A percentile compares a stretch with the other conserved stretches of the same genome.
These are phyloP conservation scores for Senna siamea DNA, from an alignment of 306 rosid species.

Conservation along the genomic window DNA sequence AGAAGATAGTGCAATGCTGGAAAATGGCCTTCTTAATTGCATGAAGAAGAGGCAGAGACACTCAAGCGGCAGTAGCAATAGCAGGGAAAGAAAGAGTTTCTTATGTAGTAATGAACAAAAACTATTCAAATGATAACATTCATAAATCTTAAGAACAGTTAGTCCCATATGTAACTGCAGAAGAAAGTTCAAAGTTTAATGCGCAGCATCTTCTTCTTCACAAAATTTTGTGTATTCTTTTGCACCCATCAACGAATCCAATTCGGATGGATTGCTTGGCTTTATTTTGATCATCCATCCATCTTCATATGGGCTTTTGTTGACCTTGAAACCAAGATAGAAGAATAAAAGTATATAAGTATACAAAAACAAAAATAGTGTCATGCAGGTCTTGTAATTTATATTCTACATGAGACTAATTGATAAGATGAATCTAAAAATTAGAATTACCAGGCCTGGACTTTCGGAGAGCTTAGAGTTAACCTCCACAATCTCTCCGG, in stretches of 20 bases:
- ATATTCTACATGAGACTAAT: too few relatives aligned
- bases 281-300: constrained; percentile 98
- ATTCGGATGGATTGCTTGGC: constrained; percentile 78
- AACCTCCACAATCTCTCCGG: constrained; percentile 84
- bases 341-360: background rate
- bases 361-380: too few relatives aligned
- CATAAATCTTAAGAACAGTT: constrained; percentile 39
- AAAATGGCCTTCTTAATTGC: constrained; percentile 29
- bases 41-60: constrained; percentile 35
- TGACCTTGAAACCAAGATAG: constrained; percentile 50
- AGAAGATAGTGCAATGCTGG: background rate
- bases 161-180: constrained; percentile 35
- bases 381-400: too few relatives aligned
- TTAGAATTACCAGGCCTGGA: constrained; percentile 75
- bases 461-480: constrained; percentile 61
- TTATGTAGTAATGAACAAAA: constrained; percentile 32
- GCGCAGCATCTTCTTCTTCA: constrained; percentile 91
- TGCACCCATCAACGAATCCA: constrained; percentile 75
- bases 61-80: constrained; percentile 27
- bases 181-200: constrained; percentile 40
- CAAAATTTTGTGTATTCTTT: constrained; percentile 87
- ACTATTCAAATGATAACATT: constrained; percentile 38
- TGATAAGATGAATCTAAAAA: too few relatives aligned
- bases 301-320: constrained; percentile 83
- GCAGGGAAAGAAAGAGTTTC: constrained; percentile 30